These are phyloP conservation scores for Peronospora belbahrii DNA, from an alignment of 352 stramenopile species.

Conservation along the genomic window DNA sequence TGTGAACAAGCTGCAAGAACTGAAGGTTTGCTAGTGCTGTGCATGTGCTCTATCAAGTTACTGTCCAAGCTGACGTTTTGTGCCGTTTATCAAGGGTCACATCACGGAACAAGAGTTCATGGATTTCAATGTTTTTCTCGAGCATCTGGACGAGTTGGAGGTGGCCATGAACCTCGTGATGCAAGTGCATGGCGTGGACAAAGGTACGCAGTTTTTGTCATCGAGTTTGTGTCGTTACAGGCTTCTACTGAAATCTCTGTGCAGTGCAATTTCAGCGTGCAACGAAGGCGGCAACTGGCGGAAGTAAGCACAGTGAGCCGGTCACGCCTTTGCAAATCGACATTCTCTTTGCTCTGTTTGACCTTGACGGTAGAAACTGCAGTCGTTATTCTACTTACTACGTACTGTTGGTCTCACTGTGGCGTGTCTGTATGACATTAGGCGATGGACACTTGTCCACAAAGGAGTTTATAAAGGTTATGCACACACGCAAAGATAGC, in stretches of 20 bases:
- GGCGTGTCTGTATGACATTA: too few relatives aligned
- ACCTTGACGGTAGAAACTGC: conserved; percentile 45
- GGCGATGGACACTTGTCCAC: conserved; percentile 69
- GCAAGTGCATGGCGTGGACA: conserved; percentile 74
- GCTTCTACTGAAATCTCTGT: neutral
- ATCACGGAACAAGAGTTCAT: conserved; percentile 79
- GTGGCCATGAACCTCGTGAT: conserved; percentile 80
- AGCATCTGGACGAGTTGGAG: conserved; percentile 79
- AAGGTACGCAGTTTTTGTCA: conserved; percentile 39
- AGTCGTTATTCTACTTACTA: neutral
- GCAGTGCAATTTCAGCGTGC: conserved; percentile 77
- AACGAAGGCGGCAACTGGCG: conserved; percentile 51
- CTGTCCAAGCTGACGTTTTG: neutral
- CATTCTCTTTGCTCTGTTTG: conserved; percentile 80
- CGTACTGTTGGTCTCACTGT: neutral
- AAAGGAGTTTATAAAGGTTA: conserved; percentile 81
- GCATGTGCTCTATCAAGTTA: neutral
- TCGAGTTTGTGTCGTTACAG: neutral
- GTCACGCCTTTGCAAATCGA: conserved; percentile 79
- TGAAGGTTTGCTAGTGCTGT: conserved; percentile 33
- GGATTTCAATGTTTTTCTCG: conserved; percentile 75
- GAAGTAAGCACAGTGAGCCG: conserved; percentile 46
- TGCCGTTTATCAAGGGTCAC: conserved; percentile 29
- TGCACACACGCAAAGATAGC: conserved; percentile 79
- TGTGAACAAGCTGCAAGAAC: conserved; percentile 52